phyloP scores from a whole-genome alignment of 192 early-diverging fungal genomes.

The Funneliformis geosporum region DNA sequence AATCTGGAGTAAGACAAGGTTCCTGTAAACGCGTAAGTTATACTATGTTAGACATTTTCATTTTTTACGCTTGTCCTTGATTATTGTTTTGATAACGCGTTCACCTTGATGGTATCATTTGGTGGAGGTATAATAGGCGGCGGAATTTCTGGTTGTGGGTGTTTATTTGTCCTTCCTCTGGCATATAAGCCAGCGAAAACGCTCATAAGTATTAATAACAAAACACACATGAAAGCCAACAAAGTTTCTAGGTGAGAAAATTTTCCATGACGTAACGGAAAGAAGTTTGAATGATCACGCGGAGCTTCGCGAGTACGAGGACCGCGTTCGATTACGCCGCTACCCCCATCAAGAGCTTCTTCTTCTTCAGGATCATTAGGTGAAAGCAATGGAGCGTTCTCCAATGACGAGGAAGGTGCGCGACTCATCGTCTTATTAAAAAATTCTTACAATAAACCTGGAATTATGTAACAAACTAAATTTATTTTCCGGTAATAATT shows the following conservation, averaged over 20 bases:
- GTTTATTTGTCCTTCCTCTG: slow-evolving; percentile 20
- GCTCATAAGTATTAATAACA: slow-evolving; percentile 16
- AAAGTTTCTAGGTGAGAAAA: slow-evolving; percentile 7
- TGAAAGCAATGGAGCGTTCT: neutral
- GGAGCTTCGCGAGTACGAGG: slow-evolving; percentile 12
- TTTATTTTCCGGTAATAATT: too few species aligned
- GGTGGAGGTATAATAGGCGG: neutral
- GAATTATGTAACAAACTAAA: neutral
- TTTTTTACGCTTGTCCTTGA: neutral
- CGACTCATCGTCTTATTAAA: slow-evolving; percentile 15
- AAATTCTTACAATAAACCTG: neutral
- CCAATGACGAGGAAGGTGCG: neutral
- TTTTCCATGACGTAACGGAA: slow-evolving; percentile 6
- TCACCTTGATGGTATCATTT: slow-evolving; percentile 2
- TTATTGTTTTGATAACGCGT: neutral
- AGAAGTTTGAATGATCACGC: neutral
- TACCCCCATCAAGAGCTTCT: neutral
- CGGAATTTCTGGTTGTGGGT: neutral
- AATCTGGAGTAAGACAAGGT: slow-evolving; percentile 56
- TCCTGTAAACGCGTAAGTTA: slow-evolving; percentile 27
- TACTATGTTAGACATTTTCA: neutral
- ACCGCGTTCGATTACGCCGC: neutral
- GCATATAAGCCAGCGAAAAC: slow-evolving; percentile 32
- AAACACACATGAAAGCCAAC: slow-evolving; percentile 1
- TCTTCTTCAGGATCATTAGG: slow-evolving; percentile 16